phyloP scores from a whole-genome alignment of 352 stramenopile species.

The Pythium myriotylum region DNA sequence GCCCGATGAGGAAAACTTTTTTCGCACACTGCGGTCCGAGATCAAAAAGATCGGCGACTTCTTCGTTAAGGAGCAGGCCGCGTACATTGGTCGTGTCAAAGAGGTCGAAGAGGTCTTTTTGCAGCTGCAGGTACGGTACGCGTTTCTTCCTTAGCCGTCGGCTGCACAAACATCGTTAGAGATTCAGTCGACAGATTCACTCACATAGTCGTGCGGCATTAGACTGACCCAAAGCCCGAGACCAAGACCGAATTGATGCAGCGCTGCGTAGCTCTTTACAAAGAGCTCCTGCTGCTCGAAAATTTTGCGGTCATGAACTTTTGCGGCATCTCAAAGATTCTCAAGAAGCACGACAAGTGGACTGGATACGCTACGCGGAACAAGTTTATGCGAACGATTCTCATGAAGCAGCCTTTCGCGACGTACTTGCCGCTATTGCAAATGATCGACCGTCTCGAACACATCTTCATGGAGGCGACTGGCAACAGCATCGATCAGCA shows the following conservation, averaged over 20 bases:
- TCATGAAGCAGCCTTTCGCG: conserved; percentile 89
- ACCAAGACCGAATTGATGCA: conserved; percentile 84
- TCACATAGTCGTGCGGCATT: neutral
- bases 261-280: conserved; percentile 81
- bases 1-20: conserved; percentile 88
- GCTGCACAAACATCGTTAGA: neutral
- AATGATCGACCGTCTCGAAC: conserved; percentile 87
- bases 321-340: conserved; percentile 89
- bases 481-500: conserved; percentile 86
- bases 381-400: conserved; percentile 90
- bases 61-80: conserved; percentile 81
- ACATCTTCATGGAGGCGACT: conserved; percentile 89
- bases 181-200: conserved; percentile 1
- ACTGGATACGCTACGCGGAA: conserved; percentile 90
- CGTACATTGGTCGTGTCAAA: conserved; percentile 63
- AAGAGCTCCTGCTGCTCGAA: conserved; percentile 84
- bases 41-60: conserved; percentile 89
- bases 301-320: conserved; percentile 92
- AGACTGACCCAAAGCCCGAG: conserved; percentile 49
- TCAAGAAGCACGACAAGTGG: conserved; percentile 92
- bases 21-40: conserved; percentile 79
- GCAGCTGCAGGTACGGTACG: conserved; percentile 56
- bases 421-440: conserved; percentile 83
- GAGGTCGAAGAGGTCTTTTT: conserved; percentile 72
- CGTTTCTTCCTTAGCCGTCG: neutral